Evolutionary conservation across 1,284 basidiomycete species (phyloP).

Genomic region (Irpex sp.): DNA sequence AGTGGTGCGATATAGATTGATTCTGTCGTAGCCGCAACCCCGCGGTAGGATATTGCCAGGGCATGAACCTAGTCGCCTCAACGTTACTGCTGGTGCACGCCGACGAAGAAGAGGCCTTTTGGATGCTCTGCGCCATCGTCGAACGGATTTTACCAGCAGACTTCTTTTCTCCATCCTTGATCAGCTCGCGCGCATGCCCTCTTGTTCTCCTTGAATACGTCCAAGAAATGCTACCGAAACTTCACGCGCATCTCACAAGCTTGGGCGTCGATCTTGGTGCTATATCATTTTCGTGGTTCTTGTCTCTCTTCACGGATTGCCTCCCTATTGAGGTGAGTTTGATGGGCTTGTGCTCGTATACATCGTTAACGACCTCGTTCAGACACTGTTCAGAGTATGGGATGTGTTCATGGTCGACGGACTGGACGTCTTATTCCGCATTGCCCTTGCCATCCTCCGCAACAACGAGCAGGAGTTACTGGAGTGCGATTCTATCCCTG

Average conservation of each 20-base stretch:
- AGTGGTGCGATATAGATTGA: neutral
- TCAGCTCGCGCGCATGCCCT: constrained; percentile 92
- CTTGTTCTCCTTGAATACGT: constrained; percentile 89
- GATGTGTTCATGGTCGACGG: constrained; percentile 97
- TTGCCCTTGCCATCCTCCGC: constrained; percentile 85
- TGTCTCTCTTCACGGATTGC: constrained; percentile 95
- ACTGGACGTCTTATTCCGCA: constrained; percentile 86
- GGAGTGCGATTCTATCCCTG: constrained; percentile 77
- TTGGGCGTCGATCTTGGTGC: constrained; percentile 90
- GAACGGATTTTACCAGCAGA: constrained; percentile 81
- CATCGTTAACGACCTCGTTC: constrained; percentile 8
- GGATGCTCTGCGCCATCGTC: constrained; percentile 89
- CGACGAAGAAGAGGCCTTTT: constrained; percentile 95
- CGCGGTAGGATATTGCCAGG: constrained; percentile 85
- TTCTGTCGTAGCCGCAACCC: constrained; percentile 64
- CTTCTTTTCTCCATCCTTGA: constrained; percentile 80
- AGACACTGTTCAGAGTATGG: constrained; percentile 91
- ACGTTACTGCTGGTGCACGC: constrained; percentile 91
- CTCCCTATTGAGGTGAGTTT: constrained; percentile 83
- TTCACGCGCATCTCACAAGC: constrained; percentile 72
- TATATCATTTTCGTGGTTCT: constrained; percentile 97
- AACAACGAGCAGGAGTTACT: constrained; percentile 82
- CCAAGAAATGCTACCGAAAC: constrained; percentile 70
- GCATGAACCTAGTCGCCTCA: constrained; percentile 95
- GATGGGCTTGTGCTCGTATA: neutral